Conservation (phyloP, 2,329 filamentous ascomycete genomes). For the Diaporthe sp. region DNA sequence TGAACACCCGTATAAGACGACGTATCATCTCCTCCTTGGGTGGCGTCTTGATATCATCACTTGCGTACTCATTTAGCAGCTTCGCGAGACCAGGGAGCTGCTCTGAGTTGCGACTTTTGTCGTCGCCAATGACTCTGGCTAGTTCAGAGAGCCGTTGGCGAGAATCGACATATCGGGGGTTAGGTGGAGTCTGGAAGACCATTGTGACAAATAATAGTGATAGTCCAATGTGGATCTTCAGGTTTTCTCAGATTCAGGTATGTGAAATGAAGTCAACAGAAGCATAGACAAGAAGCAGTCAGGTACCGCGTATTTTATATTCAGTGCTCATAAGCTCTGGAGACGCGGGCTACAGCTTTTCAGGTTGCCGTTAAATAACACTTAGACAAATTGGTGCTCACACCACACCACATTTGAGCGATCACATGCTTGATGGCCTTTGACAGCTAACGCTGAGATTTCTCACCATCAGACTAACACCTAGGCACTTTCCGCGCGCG, state of each 20-base stretch:
- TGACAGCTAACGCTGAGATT: background rate
- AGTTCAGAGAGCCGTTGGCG: slow-evolving; percentile 3
- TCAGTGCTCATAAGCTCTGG: accelerated
- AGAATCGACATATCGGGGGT: background rate
- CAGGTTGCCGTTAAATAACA: too few relatives aligned
- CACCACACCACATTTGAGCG: background rate
- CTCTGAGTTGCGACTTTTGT: background rate
- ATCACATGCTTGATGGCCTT: background rate
- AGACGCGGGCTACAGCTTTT: too few relatives aligned
- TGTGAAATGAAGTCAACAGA: background rate
- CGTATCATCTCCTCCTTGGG: background rate
- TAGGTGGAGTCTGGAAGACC: background rate
- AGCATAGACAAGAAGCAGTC: too few relatives aligned
- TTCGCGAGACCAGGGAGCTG: background rate
- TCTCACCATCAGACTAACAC: background rate
- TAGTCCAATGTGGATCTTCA: background rate
- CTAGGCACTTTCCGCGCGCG: background rate
- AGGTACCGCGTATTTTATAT: background rate
- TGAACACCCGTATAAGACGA: slow-evolving; percentile 3
- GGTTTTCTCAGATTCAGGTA: background rate
- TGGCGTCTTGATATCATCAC: background rate
- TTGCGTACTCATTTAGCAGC: slow-evolving; percentile 5
- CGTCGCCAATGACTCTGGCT: background rate
- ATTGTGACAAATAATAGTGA: background rate
- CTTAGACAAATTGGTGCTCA: background rate